Base-by-base conservation (phyloP, 2,329 filamentous ascomycete genomes). In the Sphaerulina populicola region DNA sequence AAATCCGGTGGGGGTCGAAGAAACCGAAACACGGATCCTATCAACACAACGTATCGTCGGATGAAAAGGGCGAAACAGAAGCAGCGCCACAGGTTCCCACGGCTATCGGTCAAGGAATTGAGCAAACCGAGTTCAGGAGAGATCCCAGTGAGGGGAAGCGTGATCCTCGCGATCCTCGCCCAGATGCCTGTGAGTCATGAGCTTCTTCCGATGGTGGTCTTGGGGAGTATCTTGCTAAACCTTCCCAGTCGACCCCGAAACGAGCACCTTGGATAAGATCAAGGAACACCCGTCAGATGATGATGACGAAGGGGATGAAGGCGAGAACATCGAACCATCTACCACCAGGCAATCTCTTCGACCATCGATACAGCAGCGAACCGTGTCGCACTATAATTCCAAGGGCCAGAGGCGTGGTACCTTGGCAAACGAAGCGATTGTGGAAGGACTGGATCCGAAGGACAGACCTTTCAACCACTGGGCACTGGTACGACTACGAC, bases 401-500 rank as follows among this genome's bases (percentile, higher is more conserved):
- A 42, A 51, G 21, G 52, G 52, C 2, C 31, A 55, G 41, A 18
- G 33, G 10, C 36, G 43, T 15, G 54, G 52, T 10, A 51, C 33
- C n/a, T 38, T 53, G 9, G 48, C 53, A n/a, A 47, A 50, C 30
- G 51, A 50, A 49, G 44, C 44, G 15, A 50, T 45, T 6, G 49
- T 30, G 21, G 43, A 46, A 9, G 49, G 40, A 36, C 43, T 52
- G 31, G 46, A 47, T 3, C 31, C 48, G 35, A 45, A 55, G 35
- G 35, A 47, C 33, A 23, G 47, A 2, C 53, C 58, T 0, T 61
- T 60, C 53, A 71, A 56, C 55, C 72, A 9, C n/a, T 85, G 81
- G 82, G 74, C 70, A 40, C 70, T 69, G 39, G 64, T 80, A 39
- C 74, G 81, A 27, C 66, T 71, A 12, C 61, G 68, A 33, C 70